Evolutionary conservation across 148 eudicot species (phyloP).

Genomic region (Diospyros lotus): DNA sequence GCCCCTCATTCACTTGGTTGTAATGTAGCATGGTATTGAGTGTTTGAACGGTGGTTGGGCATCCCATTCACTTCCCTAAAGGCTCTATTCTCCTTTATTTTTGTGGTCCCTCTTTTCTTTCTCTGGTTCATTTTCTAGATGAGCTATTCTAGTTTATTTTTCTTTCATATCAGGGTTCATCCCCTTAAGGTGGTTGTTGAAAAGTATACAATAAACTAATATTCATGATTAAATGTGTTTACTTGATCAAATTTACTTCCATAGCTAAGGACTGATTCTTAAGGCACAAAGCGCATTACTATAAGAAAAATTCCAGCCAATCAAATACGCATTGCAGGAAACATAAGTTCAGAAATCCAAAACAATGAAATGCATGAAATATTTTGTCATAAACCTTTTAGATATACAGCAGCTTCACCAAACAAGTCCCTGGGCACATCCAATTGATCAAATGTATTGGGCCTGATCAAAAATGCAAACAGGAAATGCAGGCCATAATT

Average conservation of each 20-base stretch:
- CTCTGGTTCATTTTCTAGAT: no score
- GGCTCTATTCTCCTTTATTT: no score
- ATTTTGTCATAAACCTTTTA: constrained; percentile 46
- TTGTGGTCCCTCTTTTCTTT: no score
- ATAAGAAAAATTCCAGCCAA: neutral
- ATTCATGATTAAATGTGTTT: neutral
- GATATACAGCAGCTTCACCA: constrained; percentile 65
- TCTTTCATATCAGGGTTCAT: no score
- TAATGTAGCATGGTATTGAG: no score
- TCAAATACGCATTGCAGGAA: neutral
- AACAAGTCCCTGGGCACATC: constrained; percentile 77
- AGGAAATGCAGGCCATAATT: constrained; percentile 1
- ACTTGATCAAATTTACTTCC: constrained; percentile 3
- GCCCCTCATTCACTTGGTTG: no score
- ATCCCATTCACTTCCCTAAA: no score
- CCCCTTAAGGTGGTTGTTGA: no score
- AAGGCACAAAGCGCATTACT: constrained; percentile 1
- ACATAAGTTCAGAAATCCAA: neutral
- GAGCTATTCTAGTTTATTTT: no score
- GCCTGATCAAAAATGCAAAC: constrained; percentile 38
- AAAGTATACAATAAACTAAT: neutral
- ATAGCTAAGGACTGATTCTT: neutral
- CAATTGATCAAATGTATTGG: constrained; percentile 68
- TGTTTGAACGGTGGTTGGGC: no score
- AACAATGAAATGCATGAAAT: neutral